Conservation (phyloP, 192 early-diverging fungal species). For the Coemansia sp. region DNA sequence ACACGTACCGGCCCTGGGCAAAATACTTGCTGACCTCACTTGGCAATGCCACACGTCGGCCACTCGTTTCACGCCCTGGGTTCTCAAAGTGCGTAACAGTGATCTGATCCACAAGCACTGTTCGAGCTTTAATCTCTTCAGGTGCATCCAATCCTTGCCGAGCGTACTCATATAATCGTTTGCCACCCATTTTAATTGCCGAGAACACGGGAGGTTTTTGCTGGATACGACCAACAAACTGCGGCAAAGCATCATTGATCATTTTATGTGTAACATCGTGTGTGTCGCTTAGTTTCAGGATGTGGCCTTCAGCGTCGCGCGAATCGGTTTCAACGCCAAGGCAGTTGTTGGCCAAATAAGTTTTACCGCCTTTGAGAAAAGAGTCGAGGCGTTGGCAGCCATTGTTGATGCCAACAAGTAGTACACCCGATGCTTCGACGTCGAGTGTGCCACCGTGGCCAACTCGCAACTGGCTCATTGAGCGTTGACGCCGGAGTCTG, state of each 20-base stretch:
- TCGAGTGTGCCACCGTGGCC: slow-evolving; percentile 51
- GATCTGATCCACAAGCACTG: slow-evolving; percentile 21
- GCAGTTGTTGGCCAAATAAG: slow-evolving; percentile 56
- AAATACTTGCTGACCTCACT: slow-evolving; percentile 18
- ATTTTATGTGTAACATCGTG: slow-evolving; percentile 43
- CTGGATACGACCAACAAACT: slow-evolving; percentile 60
- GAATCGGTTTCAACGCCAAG: slow-evolving; percentile 63
- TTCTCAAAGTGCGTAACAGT: slow-evolving; percentile 22
- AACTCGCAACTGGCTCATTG: slow-evolving; percentile 13
- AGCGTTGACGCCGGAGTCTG: slow-evolving; percentile 13
- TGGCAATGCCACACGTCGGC: slow-evolving; percentile 20
- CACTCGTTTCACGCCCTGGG: background rate
- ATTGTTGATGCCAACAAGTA: slow-evolving; percentile 56
- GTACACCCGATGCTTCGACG: slow-evolving; percentile 42
- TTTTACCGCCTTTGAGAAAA: slow-evolving; percentile 55
- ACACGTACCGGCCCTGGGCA: slow-evolving; percentile 13
- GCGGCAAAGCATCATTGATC: slow-evolving; percentile 41
- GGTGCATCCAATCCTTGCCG: slow-evolving; percentile 46
- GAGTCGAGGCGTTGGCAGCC: slow-evolving; percentile 57
- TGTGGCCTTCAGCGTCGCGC: slow-evolving; percentile 56
- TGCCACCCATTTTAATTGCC: slow-evolving; percentile 67
- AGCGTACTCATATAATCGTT: slow-evolving; percentile 71
- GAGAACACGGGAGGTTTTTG: slow-evolving; percentile 74
- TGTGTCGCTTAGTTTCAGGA: slow-evolving; percentile 38
- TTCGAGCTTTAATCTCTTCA: slow-evolving; percentile 11